Conservation (phyloP, 306 rosid species). For the Vigna reflexopilosa region DNA sequence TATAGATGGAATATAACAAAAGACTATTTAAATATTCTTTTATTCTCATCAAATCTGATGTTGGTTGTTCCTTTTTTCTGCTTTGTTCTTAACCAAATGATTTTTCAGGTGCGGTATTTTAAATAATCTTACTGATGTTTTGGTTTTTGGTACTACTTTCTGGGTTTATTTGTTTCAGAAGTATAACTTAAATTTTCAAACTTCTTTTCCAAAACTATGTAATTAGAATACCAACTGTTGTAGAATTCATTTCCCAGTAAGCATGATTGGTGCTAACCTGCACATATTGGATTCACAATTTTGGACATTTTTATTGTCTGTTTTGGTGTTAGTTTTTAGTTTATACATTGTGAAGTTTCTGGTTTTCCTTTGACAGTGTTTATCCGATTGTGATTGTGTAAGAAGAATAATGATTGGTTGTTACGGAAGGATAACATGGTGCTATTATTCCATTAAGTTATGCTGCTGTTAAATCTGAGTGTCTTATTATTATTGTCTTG, state of each 20-base stretch:
- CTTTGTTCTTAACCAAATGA: not conserved
- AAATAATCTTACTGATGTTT: constrained; percentile 18
- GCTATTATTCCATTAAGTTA: constrained; percentile 18
- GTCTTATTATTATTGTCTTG: constrained; percentile 37
- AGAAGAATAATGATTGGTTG: constrained; percentile 3
- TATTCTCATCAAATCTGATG: not conserved
- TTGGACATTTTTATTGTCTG: constrained; percentile 28
- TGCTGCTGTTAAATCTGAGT: constrained; percentile 15
- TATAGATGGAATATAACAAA: not conserved
- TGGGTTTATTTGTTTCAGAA: not conserved
- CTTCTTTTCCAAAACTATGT: not conserved
- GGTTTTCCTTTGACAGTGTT: constrained; percentile 26
- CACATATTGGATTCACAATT: constrained; percentile 6
- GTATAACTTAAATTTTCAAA: not conserved
- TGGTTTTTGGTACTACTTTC: constrained; percentile 1
- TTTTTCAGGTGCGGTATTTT: constrained; percentile 3
- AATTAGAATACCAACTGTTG: constrained; percentile 23
- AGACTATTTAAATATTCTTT: not conserved
- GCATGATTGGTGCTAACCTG: constrained; percentile 9
- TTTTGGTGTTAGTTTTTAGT: constrained; percentile 19
- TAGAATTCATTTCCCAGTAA: constrained; percentile 33
- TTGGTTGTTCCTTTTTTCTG: constrained; percentile 12
- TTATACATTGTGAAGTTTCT: constrained; percentile 34
- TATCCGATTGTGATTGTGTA: constrained; percentile 25
- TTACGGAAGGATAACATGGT: constrained; percentile 23